A percentile compares a stretch with the other conserved stretches of the same genome.
phyloP scores from a whole-genome alignment of 176 grass and related monocot genomes.

The maize (Zea mays) region DNA sequence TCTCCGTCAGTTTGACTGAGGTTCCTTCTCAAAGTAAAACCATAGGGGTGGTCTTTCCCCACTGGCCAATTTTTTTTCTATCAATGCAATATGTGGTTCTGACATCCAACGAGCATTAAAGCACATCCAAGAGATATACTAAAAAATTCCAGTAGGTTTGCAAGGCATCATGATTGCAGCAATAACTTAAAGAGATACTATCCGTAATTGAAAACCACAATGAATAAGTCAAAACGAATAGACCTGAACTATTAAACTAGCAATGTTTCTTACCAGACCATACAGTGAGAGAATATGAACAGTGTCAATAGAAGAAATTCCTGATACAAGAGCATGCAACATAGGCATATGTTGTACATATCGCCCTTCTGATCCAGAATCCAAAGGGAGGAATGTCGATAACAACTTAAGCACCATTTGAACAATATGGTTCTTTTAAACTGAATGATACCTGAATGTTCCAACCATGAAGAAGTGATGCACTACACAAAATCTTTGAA shows the following conservation, averaged over 20 bases:
- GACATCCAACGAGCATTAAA: neutral
- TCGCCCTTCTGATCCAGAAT: too few relatives aligned
- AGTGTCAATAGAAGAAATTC: too few relatives aligned
- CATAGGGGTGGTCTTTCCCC: too few relatives aligned
- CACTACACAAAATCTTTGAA: conserved; percentile 75
- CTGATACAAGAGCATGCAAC: too few relatives aligned
- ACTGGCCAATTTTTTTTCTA: too few relatives aligned
- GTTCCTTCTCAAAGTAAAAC: too few relatives aligned
- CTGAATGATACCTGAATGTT: conserved; percentile 67
- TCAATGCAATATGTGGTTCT: neutral
- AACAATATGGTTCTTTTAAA: too few relatives aligned
- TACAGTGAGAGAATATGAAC: too few relatives aligned
- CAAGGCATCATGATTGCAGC: neutral
- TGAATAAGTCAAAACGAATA: neutral
- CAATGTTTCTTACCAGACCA: conserved; percentile 59
- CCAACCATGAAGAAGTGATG: conserved; percentile 74
- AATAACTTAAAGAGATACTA: neutral
- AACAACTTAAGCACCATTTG: too few relatives aligned
- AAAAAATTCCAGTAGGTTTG: neutral
- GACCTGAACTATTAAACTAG: neutral
- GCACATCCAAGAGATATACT: neutral
- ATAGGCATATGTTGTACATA: too few relatives aligned
- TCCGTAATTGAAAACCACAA: neutral
- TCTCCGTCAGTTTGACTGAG: too few relatives aligned
- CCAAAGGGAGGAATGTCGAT: too few relatives aligned